Base-by-base conservation (phyloP, 2,329 filamentous ascomycete species). In the Endothia cerciana region DNA sequence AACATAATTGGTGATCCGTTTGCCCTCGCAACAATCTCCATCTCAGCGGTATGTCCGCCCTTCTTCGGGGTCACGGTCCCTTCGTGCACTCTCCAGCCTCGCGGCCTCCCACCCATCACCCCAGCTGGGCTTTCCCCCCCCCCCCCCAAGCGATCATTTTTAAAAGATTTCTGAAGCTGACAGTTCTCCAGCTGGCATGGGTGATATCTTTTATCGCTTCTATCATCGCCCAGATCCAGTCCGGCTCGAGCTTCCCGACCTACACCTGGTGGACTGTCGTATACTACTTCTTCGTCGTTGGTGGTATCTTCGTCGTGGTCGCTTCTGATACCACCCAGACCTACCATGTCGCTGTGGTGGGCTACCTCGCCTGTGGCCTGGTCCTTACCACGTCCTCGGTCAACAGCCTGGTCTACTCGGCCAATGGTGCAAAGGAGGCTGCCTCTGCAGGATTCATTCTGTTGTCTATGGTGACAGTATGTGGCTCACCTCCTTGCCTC, bases 1-100 rank as follows among this genome's bases (percentile, higher is more conserved):
- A 96, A 97, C 80, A 93, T 99, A 73, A 85, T 97, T 68, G 95
- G 95, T 73, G 94, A 99, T 80, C 95, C 95, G 6, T 98, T 99
- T 79, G 94, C 94, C 67, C 86, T 99, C 68, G 93, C 94, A 64
- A 98, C 95, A 43, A 88, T 97, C 70, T 97, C 94, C 65, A 97
- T 98, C 77, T 88, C 91, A 69, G 84, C 92, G 75, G 94, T 97
- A 87, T 51, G 58, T 62, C 38, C 13, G 25, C 5, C 22, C 47
- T 19, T 33, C 38, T n/a, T 30, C 38, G 49, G 28, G n/a, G 8
- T 38, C n/a, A 51, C 40, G n/a, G 30, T n/a, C 17, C 53, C 59
- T 41, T 61, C 19, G 22, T n/a, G 55, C n/a, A 41, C 36, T 38
- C 25, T 49, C 1, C 40, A 17, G 49, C 66, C 59, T 55, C 57